Evolutionary conservation across 345 rosid species (phyloP).

Genomic region (Rhodamnia rubescens): DNA sequence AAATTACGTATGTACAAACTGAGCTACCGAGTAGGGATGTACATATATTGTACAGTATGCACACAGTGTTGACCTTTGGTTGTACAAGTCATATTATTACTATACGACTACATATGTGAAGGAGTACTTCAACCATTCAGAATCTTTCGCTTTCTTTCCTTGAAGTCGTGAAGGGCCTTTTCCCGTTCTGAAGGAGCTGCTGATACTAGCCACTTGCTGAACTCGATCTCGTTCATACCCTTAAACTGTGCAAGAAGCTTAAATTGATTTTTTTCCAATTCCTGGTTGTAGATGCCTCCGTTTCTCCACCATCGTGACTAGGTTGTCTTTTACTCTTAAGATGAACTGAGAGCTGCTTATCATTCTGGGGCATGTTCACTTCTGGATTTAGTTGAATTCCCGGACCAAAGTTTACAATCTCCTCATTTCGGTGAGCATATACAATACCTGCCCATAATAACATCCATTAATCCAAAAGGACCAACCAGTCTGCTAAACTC

Average conservation of each 20-base stretch:
- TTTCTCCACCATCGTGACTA: constrained; percentile 5
- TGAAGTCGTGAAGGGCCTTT: constrained; percentile 37
- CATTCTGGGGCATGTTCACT: constrained; percentile 5
- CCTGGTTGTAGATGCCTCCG: constrained; percentile 7
- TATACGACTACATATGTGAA: neutral
- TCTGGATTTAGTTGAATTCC: constrained; percentile 1
- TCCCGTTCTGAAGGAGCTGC: constrained; percentile 40
- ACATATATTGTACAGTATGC: neutral
- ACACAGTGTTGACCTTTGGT: neutral
- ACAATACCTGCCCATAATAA: constrained; percentile 39
- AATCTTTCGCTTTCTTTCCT: constrained; percentile 25
- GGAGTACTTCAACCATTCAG: neutral
- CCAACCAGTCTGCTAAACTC: neutral
- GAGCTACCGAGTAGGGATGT: neutral
- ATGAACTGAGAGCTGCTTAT: neutral
- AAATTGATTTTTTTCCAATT: constrained; percentile 38
- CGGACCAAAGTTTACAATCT: constrained; percentile 45
- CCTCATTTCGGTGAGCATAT: constrained; percentile 76
- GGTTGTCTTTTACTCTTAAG: constrained; percentile 2
- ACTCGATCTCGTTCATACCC: constrained; percentile 58
- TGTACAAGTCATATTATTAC: neutral
- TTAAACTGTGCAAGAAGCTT: constrained; percentile 43
- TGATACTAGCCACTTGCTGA: constrained; percentile 68
- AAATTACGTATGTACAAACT: neutral
- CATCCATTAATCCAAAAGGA: neutral